Conservation (phyloP, 371 early-diverging fungal genomes). For the Mucor lusitanicus region DNA sequence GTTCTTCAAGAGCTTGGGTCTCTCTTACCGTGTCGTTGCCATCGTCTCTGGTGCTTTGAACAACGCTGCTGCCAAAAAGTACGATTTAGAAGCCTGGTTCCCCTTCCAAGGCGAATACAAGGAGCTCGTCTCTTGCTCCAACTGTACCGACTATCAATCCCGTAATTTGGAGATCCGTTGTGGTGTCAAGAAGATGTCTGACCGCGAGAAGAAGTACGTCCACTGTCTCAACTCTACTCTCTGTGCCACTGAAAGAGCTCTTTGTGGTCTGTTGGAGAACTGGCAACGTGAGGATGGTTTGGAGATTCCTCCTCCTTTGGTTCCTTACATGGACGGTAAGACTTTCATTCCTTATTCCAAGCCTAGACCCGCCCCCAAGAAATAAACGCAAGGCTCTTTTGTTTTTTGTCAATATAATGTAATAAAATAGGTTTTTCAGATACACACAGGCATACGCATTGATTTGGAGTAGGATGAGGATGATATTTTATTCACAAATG, state of each 20-base stretch:
- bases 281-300: slow-evolving; percentile 95
- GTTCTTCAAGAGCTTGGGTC: slow-evolving; percentile 94
- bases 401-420: not conserved
- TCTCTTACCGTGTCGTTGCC: slow-evolving; percentile 95
- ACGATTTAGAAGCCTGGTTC: slow-evolving; percentile 99
- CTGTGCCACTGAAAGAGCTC: slow-evolving; percentile 97
- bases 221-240: slow-evolving; percentile 99
- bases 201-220: slow-evolving; percentile 96
- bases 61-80: slow-evolving; percentile 99
- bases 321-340: slow-evolving; percentile 93
- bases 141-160: slow-evolving; percentile 99
- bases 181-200: slow-evolving; percentile 96
- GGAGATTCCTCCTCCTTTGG: slow-evolving; percentile 83
- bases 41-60: slow-evolving; percentile 98
- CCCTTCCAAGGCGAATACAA: slow-evolving; percentile 98
- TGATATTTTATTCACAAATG: slow-evolving; percentile 1
- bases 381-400: slow-evolving; percentile 10
- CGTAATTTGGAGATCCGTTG: slow-evolving; percentile 97
- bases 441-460: not conserved
- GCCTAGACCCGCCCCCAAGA: slow-evolving; percentile 40
- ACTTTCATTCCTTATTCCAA: slow-evolving; percentile 89
- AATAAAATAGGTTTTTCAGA: not conserved
- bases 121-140: slow-evolving; percentile 99
- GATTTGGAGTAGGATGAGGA: not conserved
- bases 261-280: slow-evolving; percentile 98